These are phyloP conservation scores for Xylaria flabelliformis DNA, from an alignment of 495 filamentous ascomycete species.

Conservation along the genomic window DNA sequence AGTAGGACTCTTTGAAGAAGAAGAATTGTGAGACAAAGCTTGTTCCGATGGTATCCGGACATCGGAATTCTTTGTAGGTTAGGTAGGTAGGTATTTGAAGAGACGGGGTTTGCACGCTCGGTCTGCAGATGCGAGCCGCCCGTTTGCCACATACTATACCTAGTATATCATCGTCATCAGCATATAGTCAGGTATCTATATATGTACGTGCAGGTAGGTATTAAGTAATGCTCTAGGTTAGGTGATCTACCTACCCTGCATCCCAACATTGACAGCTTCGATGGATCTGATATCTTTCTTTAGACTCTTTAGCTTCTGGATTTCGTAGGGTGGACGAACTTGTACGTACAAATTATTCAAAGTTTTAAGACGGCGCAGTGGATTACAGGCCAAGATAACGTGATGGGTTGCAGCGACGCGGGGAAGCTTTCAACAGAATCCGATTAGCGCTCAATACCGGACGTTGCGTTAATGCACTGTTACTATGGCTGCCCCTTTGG, in stretches of 20 bases:
- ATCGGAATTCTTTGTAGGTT: neutral
- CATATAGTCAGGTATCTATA: neutral
- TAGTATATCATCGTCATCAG: neutral
- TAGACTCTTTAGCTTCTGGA: too few species aligned
- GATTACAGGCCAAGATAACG: neutral
- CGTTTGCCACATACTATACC: neutral
- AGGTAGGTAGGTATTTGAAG: neutral
- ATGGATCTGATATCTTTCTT: neutral
- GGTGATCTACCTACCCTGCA: conserved; percentile 12
- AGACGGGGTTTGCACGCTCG: neutral
- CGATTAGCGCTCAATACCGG: conserved; percentile 13
- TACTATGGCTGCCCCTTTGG: neutral
- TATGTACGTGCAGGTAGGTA: neutral
- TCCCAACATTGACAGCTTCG: neutral
- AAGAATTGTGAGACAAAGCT: neutral
- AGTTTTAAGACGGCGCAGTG: conserved; percentile 6
- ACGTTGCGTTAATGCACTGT: neutral
- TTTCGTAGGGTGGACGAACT: neutral
- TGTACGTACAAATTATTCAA: conserved; percentile 23
- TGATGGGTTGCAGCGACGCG: conserved; percentile 1
- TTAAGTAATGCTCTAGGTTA: neutral
- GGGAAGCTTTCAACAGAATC: neutral
- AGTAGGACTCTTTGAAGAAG: neutral
- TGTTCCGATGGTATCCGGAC: neutral
- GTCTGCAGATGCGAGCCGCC: neutral